phyloP scores from a whole-genome alignment of 75 land plant genomes.

The Sequoia sempervirens region DNA sequence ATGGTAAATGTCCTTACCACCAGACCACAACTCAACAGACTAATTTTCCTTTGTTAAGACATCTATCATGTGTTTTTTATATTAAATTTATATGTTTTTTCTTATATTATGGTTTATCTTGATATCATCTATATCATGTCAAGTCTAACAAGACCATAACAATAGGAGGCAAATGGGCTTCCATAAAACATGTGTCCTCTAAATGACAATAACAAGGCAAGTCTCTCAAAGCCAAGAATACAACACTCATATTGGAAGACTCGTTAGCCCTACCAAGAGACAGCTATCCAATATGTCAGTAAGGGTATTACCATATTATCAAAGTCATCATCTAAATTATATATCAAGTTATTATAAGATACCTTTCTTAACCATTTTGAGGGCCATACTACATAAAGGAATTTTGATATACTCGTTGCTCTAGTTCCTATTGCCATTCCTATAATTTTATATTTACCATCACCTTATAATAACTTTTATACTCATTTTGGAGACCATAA shows the following conservation, averaged over 20 bases:
- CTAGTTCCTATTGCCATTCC: background rate
- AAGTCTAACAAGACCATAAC: slow-evolving; percentile 4
- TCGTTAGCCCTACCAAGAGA: background rate
- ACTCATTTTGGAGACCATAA: background rate
- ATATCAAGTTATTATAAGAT: background rate
- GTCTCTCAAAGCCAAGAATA: background rate
- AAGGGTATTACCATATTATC: background rate
- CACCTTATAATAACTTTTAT: background rate
- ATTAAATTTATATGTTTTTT: no score
- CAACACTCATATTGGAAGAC: background rate
- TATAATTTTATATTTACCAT: background rate
- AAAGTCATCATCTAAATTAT: background rate
- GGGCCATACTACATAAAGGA: background rate
- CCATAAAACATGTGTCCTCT: background rate
- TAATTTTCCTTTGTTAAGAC: background rate
- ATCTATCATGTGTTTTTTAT: no score
- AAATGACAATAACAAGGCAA: background rate
- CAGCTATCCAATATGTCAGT: background rate
- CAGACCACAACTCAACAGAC: background rate
- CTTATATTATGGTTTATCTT: background rate
- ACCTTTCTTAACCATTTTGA: slow-evolving; percentile 5
- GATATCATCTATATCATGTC: background rate
- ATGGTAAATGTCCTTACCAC: no score
- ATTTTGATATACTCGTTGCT: background rate
- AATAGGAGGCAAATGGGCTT: background rate